Evolutionary conservation across 768 basidiomycete genomes (phyloP), one percentile per base, ranked within the genome.

Genomic region (Lepiota brunneoincarnata): DNA sequence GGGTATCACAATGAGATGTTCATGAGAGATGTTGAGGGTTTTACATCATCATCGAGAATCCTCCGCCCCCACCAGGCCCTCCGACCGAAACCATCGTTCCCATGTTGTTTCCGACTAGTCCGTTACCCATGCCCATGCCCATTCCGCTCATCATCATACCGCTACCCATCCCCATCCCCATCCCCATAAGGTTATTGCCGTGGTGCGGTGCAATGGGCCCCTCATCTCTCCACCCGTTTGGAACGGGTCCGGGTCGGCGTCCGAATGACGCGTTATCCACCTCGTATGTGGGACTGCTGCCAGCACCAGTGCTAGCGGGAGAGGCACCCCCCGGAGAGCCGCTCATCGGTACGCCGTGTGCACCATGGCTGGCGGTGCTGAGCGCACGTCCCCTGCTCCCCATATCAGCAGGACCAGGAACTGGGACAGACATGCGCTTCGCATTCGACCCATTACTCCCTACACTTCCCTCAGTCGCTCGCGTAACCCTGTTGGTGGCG

Each of bases 1-100:
- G 54, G 26, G 39, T 52, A 40, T 52, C 41, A 52, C 41, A 38
- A 50, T 44, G 51, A 36, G 51, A 54, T 14, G 55, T 35, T 49
- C 49, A 28, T 18, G 26, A 31, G n/a, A 36, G 46, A 26, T 21
- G 44, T n/a, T 17, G 40, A 44, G 23, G 28, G 18, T 31, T 48
- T 58, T 54, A 63, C 53, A 63, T 54, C 62, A 63, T 63, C 62
- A 63, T 63, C 52, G 58, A 55, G 46, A 59, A 63, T 21, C 60
- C 58, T 21, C 57, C 57, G 28, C 62, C 59, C 45, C 62, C 59
- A 35, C 38, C 59, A 44, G n/a, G n/a, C n/a, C 60, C 60, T 21
- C 59, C 59, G 28, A 58, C 56, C n/a, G 56, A 41, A 37, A 60
- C 59, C 46, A 54, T 50, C 26, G 48, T 43, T 24, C 56, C 57